Percentiles rank a stretch among this genome's conserved stretches.
Conservation (phyloP, 352 stramenopile species). For the Phytophthora megakarya region DNA sequence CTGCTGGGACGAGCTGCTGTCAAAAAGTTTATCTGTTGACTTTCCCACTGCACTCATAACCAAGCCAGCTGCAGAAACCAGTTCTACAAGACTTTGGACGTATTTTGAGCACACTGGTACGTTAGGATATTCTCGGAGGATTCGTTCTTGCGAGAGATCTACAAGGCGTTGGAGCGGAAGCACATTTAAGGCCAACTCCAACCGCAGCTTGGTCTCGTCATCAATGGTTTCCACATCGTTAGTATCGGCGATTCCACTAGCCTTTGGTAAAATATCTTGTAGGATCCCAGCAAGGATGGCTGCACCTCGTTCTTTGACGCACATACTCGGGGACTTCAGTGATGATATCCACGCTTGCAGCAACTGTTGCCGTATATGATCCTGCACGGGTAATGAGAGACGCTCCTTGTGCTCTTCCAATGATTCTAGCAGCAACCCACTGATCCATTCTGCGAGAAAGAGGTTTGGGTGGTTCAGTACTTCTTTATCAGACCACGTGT, state of each 20-base stretch:
- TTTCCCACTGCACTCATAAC: conserved; percentile 60
- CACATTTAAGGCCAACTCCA: conserved; percentile 48
- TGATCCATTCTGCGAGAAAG: conserved; percentile 87
- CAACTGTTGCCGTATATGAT: conserved; percentile 65
- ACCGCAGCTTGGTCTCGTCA: conserved; percentile 33
- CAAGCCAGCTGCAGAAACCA: conserved; percentile 74
- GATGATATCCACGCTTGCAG: conserved; percentile 82
- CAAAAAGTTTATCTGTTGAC: conserved; percentile 55
- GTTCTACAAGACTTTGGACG: conserved; percentile 83
- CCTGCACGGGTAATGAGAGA: conserved; percentile 46
- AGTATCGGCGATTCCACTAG: conserved; percentile 12
- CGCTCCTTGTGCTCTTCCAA: conserved; percentile 50
- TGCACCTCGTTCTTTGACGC: conserved; percentile 87
- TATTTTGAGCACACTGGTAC: conserved; percentile 84
- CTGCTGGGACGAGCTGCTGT: conserved; percentile 41
- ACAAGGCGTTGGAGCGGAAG: conserved; percentile 76
- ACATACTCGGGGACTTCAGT: conserved; percentile 85
- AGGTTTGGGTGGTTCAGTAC: conserved; percentile 86
- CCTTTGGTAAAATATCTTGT: conserved; percentile 76
- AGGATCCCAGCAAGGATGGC: conserved; percentile 77
- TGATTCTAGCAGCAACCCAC: conserved; percentile 69
- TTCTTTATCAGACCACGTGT: conserved; percentile 84
- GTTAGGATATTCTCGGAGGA: conserved; percentile 77
- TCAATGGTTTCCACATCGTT: conserved; percentile 28
- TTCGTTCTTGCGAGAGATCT: conserved; percentile 71